Base-by-base conservation (phyloP, 2,329 filamentous ascomycete genomes). In the Pseudocercospora musae region DNA sequence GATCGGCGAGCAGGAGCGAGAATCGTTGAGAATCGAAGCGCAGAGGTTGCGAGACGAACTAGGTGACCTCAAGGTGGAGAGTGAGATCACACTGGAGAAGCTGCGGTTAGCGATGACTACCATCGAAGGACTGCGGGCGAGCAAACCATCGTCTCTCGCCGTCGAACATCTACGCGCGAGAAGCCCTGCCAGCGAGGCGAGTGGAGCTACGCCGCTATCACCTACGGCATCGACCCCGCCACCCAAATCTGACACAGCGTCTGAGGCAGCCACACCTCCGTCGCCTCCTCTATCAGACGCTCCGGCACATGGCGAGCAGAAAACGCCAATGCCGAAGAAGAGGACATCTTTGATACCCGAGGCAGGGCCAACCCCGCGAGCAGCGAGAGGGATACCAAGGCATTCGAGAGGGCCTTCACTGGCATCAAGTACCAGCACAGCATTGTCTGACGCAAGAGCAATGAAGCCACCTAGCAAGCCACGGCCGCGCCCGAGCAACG, bases 31-130 rank as follows among this genome's bases (percentile, higher is more conserved):
- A 56, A 97, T 99, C 70, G 93, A 98, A 72, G 87, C 89, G 9
- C 95, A 99, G 78, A 85, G 94, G 55, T 80, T 98, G 64, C 88
- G 92, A 42, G 93, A 97, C 72, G 95, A 99, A 76, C 82, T 98
- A 11, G 90, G 91, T 5, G 95, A 99, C 75, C 84, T 97, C 69
- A 96, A 92, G 81, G 92, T 99, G 66, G 95, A 99, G 78, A 89
- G 90, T 63, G 95, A 98, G 73, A 95, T 99, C 72, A 85, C 94
- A 72, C 89, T 95, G 73, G 92, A 96, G 82, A 98, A 97, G 83
- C 82, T 98, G 73, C 90, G 90, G 74, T 90, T 93, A 60, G 81
- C 85, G 37, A 83, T 87, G 70, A 77, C 77, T 37, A 79, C 78
- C 9, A 78, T 81, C 27, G 78, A 83, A 62, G 75, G 78, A 25